Conservation (phyloP, 2,329 filamentous ascomycete species). For the Fusarium oxysporum region DNA sequence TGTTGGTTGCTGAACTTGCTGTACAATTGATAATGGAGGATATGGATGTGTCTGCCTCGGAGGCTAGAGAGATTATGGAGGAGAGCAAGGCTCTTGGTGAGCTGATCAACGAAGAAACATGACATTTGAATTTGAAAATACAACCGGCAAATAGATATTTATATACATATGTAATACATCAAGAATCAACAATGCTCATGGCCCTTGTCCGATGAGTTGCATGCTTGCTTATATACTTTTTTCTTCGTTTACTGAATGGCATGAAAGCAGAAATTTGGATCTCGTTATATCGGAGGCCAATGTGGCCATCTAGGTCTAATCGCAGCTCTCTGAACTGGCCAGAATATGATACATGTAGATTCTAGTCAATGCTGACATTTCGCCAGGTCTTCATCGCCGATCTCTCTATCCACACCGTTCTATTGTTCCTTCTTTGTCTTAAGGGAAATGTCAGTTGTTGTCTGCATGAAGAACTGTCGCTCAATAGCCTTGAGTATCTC, state of each 20-base stretch:
- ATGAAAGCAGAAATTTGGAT: conserved; percentile 20
- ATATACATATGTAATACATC: not conserved
- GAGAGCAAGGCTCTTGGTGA: conserved; percentile 76
- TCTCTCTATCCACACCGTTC: conserved; percentile 29
- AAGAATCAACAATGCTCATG: conserved; percentile 25
- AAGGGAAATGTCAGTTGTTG: conserved; percentile 52
- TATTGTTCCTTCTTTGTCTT: conserved; percentile 68
- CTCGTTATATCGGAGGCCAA: conserved; percentile 30
- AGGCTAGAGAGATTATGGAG: conserved; percentile 67
- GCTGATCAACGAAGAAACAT: conserved; percentile 71
- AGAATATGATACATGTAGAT: conserved; percentile 44
- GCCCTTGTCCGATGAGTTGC: not conserved
- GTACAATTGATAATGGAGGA: conserved; percentile 68
- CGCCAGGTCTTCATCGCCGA: conserved; percentile 19
- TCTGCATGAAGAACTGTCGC: conserved; percentile 72
- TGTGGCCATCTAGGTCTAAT: conserved; percentile 39
- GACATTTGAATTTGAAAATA: not conserved
- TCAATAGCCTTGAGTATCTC: conserved; percentile 85
- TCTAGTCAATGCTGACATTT: conserved; percentile 47
- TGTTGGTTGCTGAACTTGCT: conserved; percentile 79
- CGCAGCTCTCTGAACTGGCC: conserved; percentile 25
- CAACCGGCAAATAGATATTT: not conserved
- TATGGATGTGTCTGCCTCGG: conserved; percentile 57
- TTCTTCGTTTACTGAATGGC: not conserved
- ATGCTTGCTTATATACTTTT: not conserved